Conservation (phyloP, 352 stramenopile species). For the Phytophthora agathidicida region DNA sequence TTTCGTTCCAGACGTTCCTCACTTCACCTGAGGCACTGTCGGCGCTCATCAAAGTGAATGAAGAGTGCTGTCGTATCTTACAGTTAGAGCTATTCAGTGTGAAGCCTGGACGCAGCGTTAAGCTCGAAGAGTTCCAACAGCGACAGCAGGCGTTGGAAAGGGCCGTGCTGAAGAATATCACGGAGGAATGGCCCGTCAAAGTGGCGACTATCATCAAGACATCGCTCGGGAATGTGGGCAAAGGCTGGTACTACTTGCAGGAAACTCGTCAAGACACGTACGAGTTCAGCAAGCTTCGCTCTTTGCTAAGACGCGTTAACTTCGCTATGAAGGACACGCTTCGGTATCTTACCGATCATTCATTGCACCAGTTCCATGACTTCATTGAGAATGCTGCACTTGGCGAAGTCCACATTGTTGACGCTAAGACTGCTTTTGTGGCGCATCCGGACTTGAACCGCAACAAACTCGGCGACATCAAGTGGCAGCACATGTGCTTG, state of each 20-base stretch:
- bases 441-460: constrained; percentile 69
- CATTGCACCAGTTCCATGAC: constrained; percentile 73
- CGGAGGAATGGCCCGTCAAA: constrained; percentile 83
- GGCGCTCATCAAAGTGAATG: constrained; percentile 83
- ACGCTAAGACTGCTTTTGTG: constrained; percentile 75
- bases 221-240: constrained; percentile 76
- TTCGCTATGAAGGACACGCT: constrained; percentile 88
- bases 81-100: constrained; percentile 85
- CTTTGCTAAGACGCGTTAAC: constrained; percentile 75
- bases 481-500: constrained; percentile 81
- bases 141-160: constrained; percentile 78
- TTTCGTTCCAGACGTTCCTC: constrained; percentile 88
- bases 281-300: constrained; percentile 87
- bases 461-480: constrained; percentile 65
- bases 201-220: constrained; percentile 72
- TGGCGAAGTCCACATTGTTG: constrained; percentile 73
- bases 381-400: constrained; percentile 64
- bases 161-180: constrained; percentile 76
- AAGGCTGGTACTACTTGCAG: constrained; percentile 88
- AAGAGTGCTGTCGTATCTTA: constrained; percentile 83
- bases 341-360: constrained; percentile 74
- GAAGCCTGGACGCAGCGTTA: constrained; percentile 73
- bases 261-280: constrained; percentile 87
- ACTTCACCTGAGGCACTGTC: constrained; percentile 77
- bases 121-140: constrained; percentile 89